Conservation (phyloP, 78 protist species). For the Dictyostelium capitatum region DNA sequence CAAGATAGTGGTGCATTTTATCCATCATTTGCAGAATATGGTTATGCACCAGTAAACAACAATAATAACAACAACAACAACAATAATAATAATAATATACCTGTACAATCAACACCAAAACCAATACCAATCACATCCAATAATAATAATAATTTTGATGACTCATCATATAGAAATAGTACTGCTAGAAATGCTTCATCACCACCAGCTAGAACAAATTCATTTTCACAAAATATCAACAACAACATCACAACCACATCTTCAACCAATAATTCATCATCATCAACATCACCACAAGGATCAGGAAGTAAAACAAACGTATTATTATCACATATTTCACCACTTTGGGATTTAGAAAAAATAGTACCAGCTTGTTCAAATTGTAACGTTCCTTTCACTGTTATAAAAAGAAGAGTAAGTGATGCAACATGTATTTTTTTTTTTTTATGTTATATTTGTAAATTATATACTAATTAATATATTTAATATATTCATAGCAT, state of each 20-base stretch:
- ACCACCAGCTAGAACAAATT: background rate
- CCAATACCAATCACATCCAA: background rate
- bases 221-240: background rate
- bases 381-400: constrained; percentile 69
- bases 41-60: background rate
- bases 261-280: background rate
- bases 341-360: constrained; percentile 74
- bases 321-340: constrained; percentile 56
- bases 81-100: background rate
- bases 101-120: constrained; percentile 22
- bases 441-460: background rate
- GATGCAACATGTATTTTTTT: background rate
- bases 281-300: background rate
- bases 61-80: background rate
- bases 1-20: background rate
- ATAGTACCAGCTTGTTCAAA: constrained; percentile 62
- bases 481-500: constrained; percentile 19
- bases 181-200: constrained; percentile 19
- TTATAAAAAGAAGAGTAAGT: constrained; percentile 66
- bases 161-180: constrained; percentile 12
- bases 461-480: background rate
- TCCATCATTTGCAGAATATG: constrained; percentile 74
- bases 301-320: constrained; percentile 26
- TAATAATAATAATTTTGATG: constrained; percentile 1
- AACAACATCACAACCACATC: background rate